Evolutionary conservation across 2,329 filamentous ascomycete species (phyloP).

Genomic region (Aureobasidium sp.): DNA sequence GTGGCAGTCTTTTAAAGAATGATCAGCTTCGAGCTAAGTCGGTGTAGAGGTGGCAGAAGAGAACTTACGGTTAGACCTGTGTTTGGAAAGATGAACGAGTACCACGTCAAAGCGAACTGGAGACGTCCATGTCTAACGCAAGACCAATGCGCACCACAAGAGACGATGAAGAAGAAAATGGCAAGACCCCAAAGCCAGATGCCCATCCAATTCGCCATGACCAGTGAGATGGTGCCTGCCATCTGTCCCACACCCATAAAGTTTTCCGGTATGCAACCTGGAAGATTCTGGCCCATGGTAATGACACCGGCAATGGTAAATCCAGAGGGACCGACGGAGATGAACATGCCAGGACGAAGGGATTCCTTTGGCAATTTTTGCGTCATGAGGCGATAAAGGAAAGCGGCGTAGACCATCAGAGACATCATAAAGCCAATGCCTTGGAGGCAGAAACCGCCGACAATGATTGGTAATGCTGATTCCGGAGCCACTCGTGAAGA

Average conservation of each 20-base stretch:
- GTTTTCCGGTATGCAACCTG: conserved; percentile 38
- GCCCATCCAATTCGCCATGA: conserved; percentile 53
- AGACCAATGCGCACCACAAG: conserved; percentile 65
- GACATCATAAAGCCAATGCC: conserved; percentile 56
- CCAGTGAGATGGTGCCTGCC: conserved; percentile 45
- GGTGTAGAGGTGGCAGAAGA: too few relatives aligned
- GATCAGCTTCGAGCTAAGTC: not conserved
- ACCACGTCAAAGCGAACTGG: conserved; percentile 79
- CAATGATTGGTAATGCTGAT: conserved; percentile 45
- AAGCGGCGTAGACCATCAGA: conserved; percentile 76
- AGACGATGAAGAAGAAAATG: conserved; percentile 76
- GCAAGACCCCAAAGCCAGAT: conserved; percentile 79
- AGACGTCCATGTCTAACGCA: conserved; percentile 53
- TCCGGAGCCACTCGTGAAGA: conserved; percentile 37
- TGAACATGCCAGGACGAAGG: conserved; percentile 75
- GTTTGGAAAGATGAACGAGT: conserved; percentile 73
- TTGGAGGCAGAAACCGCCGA: conserved; percentile 52
- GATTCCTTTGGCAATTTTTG: conserved; percentile 72
- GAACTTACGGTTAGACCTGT: conserved; percentile 39
- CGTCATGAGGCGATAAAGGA: conserved; percentile 80
- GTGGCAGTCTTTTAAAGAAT: conserved; percentile 48
- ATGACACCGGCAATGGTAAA: conserved; percentile 56
- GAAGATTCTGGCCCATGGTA: conserved; percentile 46
- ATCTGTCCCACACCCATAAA: conserved; percentile 50
- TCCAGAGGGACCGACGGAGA: conserved; percentile 67